A percentile compares a stretch with the other conserved stretches of the same genome.
phyloP scores from a whole-genome alignment of 106 monocot species.

The Acorus calamus region DNA sequence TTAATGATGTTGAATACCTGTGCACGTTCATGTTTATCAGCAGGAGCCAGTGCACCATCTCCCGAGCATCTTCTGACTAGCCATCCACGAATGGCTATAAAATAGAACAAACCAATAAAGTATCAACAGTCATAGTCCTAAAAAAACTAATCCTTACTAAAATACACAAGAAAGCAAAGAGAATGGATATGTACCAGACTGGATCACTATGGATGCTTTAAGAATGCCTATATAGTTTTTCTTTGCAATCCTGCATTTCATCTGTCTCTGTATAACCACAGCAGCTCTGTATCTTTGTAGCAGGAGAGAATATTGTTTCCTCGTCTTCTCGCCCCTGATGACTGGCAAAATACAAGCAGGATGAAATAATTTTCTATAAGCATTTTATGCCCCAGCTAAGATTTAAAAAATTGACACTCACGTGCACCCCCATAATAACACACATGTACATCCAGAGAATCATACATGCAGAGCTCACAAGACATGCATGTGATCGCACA shows the following conservation, averaged over 20 bases:
- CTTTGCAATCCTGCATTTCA: slow-evolving; percentile 38
- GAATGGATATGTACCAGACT: slow-evolving; percentile 54
- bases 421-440: too few relatives aligned
- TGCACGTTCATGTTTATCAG: slow-evolving; percentile 17
- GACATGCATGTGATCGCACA: too few relatives aligned
- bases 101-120: background rate
- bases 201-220: slow-evolving; percentile 61
- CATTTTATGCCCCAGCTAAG: background rate
- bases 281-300: slow-evolving; percentile 56
- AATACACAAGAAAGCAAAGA: background rate
- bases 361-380: background rate
- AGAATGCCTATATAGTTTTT: slow-evolving; percentile 40
- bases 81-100: slow-evolving; percentile 68
- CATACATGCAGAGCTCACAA: too few relatives aligned
- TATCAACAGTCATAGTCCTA: background rate
- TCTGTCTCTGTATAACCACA: slow-evolving; percentile 45
- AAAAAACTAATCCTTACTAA: background rate
- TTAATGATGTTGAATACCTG: slow-evolving; percentile 25
- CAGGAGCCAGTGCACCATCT: slow-evolving; percentile 28
- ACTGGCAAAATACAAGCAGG: slow-evolving; percentile 25
- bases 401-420: background rate
- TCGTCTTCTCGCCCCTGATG: slow-evolving; percentile 59
- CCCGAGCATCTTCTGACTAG: slow-evolving; percentile 70
- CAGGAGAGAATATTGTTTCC: slow-evolving; percentile 33
- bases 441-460: too few relatives aligned